Base-by-base conservation (phyloP, 2,329 filamentous ascomycete species). In the Dendrostoma leiphaemia region DNA sequence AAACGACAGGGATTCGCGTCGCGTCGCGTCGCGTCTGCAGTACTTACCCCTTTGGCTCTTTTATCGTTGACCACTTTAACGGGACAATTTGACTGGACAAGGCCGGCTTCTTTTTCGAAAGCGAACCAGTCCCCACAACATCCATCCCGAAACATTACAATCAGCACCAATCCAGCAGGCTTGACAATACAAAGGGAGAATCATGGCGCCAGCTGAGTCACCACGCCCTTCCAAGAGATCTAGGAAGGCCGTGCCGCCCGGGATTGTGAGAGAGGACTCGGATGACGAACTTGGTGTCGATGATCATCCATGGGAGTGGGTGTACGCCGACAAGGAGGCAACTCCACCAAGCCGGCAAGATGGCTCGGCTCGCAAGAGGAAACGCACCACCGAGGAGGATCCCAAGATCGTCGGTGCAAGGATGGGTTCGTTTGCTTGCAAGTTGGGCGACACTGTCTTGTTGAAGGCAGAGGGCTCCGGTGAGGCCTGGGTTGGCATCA, bases 401-500 rank as follows among this genome's bases (percentile, higher is more conserved):
- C 68, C 62, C 44, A 78, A 74, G 53, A 95, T 97, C 41, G 69
- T 94, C 37, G 94, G 90, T 4, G 94, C 93, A 19, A 84, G 83
- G 24, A 91, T 91, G 80, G 92, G 91, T 23, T 77, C 70, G 12
- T 96, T 97, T 60, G 81, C 88, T 65, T 96, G 91, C 72, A 80
- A 75, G 51, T 69, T 96, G 34, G 94, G 94, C 41, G 91, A 99
- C 65, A 82, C 84, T 19, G 87, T 97, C 32, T 77, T 97, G 37
- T 78, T 99, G 52, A 95, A 96, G 69, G 90, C 92, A 1, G 90
- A 95, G 35, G 91, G 90, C 4, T 82, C 84, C 37, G 90, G 90
- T 60, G 91, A 95, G 64, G 89, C 91, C 10, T 99, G 94, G 92
- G 89, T 95, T 3, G 94, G 90, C 31, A 85, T 99, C 58, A 88